phyloP scores from a whole-genome alignment of 2,329 filamentous ascomycete genomes.

The Talaromyces marneffei region DNA sequence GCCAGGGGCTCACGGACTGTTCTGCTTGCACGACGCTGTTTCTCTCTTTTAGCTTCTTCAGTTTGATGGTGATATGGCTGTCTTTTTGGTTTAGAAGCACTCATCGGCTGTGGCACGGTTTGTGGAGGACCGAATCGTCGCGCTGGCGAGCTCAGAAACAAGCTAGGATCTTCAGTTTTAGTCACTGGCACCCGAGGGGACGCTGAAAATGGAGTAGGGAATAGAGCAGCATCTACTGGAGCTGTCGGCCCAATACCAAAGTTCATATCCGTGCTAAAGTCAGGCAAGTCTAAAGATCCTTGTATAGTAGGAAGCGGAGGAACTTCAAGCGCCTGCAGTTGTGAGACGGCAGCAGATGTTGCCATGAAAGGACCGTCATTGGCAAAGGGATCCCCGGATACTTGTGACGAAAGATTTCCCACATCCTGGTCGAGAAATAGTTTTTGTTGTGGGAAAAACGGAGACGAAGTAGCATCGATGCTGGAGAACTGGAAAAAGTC shows the following conservation, averaged over 20 bases:
- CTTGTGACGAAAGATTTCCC: conserved; percentile 17
- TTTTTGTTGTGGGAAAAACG: conserved; percentile 50
- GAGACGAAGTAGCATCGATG: conserved; percentile 51
- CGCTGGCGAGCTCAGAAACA: conserved; percentile 46
- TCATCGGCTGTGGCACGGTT: conserved; percentile 20
- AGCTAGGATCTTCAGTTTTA: conserved; percentile 41
- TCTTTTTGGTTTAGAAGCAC: conserved; percentile 17
- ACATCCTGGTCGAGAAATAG: conserved; percentile 45
- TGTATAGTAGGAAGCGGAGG: conserved; percentile 34
- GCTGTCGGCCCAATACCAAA: conserved; percentile 27
- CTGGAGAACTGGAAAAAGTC: conserved; percentile 51
- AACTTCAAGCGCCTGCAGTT: conserved; percentile 22
- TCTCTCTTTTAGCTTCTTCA: conserved; percentile 43
- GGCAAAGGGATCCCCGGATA: conserved; percentile 19
- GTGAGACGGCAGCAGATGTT: conserved; percentile 8
- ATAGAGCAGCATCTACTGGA: conserved; percentile 33
- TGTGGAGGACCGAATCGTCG: conserved; percentile 41
- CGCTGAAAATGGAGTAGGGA: conserved; percentile 41
- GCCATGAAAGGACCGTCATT: conserved; percentile 18
- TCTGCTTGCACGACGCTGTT: conserved; percentile 31
- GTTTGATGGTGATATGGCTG: conserved; percentile 47
- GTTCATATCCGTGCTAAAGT: conserved; percentile 22
- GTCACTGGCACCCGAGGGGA: conserved; percentile 37
- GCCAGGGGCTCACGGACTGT: conserved; percentile 22
- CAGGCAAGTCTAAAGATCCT: conserved; percentile 29